A percentile compares a stretch with the other conserved stretches of the same genome.
These are phyloP conservation scores for Xerocomellus chrysenteron DNA, from an alignment of 768 basidiomycete genomes.

Conservation along the genomic window DNA sequence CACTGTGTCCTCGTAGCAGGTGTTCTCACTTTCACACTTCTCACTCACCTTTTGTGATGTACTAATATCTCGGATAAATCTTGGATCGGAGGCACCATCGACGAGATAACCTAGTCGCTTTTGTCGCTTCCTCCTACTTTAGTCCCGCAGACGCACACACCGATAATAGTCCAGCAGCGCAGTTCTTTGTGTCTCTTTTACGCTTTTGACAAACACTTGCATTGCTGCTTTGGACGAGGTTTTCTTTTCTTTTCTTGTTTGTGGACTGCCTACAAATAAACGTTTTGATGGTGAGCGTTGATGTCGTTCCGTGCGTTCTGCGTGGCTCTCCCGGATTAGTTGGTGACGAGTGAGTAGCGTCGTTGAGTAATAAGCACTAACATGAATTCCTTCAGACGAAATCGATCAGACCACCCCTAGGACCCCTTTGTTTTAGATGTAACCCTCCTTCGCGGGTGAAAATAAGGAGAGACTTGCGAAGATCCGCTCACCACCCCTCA, in stretches of 20 bases:
- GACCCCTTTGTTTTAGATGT: too few relatives aligned
- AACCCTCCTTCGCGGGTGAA: too few relatives aligned
- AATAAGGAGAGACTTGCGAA: too few relatives aligned
- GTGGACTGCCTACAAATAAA: not conserved
- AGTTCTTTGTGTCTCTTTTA: not conserved
- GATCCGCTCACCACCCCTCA: too few relatives aligned
- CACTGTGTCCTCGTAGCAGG: constrained; percentile 14
- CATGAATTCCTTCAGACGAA: not conserved
- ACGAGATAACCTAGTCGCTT: not conserved
- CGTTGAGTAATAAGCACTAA: not conserved
- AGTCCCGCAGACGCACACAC: not conserved
- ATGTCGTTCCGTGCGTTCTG: too few relatives aligned
- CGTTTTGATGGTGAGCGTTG: not conserved
- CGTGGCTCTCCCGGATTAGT: too few relatives aligned
- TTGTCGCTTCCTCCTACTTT: not conserved
- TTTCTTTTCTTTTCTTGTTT: not conserved
- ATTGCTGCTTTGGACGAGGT: too few relatives aligned
- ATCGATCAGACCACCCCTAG: not conserved
- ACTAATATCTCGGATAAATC: not conserved
- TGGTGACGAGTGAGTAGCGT: too few relatives aligned
- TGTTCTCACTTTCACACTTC: constrained; percentile 11
- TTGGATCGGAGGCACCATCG: not conserved
- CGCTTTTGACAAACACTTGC: not conserved
- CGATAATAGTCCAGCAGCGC: not conserved
- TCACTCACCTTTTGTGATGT: constrained; percentile 22